A percentile compares a stretch with the other conserved stretches of the same genome.
phyloP scores from a whole-genome alignment of 2,329 filamentous ascomycete genomes.

The Neonectria faginata region DNA sequence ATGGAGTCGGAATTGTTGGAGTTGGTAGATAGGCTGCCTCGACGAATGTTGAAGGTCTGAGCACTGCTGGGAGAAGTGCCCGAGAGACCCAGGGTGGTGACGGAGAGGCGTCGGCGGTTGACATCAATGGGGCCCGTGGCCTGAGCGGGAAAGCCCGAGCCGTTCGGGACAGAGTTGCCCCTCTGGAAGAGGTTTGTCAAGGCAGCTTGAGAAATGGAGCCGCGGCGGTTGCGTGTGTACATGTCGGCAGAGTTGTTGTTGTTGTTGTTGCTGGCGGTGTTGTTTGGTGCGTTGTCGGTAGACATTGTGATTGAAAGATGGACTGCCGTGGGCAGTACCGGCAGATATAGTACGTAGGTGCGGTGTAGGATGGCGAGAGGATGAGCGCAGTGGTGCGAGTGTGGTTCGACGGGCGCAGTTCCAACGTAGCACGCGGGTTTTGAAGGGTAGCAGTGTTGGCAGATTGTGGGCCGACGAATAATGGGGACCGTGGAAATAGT shows the following conservation, averaged over 20 bases:
- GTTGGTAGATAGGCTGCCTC: conserved; percentile 77
- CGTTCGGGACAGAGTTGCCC: conserved; percentile 62
- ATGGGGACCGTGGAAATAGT: conserved; percentile 4
- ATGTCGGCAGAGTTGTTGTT: conserved; percentile 46
- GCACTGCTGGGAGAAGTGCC: conserved; percentile 73
- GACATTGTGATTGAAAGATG: conserved; percentile 46
- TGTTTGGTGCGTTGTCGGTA: conserved; percentile 48
- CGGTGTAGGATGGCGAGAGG: conserved; percentile 42
- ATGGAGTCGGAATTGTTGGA: conserved; percentile 67
- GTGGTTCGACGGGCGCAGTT: conserved; percentile 45
- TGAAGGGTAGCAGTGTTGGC: conserved; percentile 34
- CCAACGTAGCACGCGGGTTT: conserved; percentile 43
- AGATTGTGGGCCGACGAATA: conserved; percentile 39
- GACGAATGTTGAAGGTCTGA: conserved; percentile 65
- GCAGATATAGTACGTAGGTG: conserved; percentile 44
- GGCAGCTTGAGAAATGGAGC: conserved; percentile 68
- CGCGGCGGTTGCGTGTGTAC: conserved; percentile 64
- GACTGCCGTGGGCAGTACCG: conserved; percentile 37
- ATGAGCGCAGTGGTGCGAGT: conserved; percentile 40
- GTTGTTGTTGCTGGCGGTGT: conserved; percentile 48
- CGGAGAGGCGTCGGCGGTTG: conserved; percentile 77
- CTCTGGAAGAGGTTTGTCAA: conserved; percentile 70
- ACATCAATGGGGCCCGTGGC: conserved; percentile 61
- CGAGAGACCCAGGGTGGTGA: conserved; percentile 79
- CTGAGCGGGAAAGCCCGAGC: conserved; percentile 56